These are phyloP conservation scores for Saccharum officinarum DNA, from an alignment of 176 grass and related monocot genomes.

Conservation along the genomic window DNA sequence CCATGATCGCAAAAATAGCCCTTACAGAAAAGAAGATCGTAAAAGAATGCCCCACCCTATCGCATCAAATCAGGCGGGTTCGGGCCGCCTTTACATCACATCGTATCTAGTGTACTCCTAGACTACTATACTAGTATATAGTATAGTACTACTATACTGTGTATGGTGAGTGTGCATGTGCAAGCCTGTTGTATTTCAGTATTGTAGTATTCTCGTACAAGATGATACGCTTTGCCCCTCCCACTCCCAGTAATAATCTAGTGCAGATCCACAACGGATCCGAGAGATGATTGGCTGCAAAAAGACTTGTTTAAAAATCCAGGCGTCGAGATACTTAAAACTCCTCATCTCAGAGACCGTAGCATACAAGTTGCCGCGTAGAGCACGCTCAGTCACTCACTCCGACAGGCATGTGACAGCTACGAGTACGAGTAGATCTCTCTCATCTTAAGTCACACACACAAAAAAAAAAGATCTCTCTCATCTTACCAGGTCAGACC, in stretches of 20 bases:
- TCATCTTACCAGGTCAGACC: constrained; percentile 43
- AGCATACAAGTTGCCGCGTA: constrained; percentile 23
- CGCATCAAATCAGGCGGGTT: constrained; percentile 16
- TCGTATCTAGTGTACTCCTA: background rate
- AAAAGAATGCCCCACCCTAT: constrained; percentile 6
- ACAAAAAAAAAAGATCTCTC: too few relatives aligned
- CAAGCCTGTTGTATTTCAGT: background rate
- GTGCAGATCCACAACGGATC: background rate
- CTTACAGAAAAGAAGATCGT: background rate
- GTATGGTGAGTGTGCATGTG: too few relatives aligned
- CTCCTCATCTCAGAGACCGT: background rate
- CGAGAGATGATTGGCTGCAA: background rate
- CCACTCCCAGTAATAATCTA: background rate
- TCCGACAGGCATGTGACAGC: constrained; percentile 23
- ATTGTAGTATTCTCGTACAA: background rate
- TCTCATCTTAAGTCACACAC: too few relatives aligned
- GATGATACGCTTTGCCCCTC: background rate
- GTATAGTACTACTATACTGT: too few relatives aligned
- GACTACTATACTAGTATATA: background rate
- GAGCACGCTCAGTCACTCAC: background rate
- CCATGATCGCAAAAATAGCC: background rate
- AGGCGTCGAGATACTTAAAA: background rate
- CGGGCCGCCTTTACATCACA: background rate
- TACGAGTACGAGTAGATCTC: background rate
- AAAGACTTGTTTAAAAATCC: background rate